Conservation (phyloP, 352 stramenopile species). For the Plasmopara halstedii region DNA sequence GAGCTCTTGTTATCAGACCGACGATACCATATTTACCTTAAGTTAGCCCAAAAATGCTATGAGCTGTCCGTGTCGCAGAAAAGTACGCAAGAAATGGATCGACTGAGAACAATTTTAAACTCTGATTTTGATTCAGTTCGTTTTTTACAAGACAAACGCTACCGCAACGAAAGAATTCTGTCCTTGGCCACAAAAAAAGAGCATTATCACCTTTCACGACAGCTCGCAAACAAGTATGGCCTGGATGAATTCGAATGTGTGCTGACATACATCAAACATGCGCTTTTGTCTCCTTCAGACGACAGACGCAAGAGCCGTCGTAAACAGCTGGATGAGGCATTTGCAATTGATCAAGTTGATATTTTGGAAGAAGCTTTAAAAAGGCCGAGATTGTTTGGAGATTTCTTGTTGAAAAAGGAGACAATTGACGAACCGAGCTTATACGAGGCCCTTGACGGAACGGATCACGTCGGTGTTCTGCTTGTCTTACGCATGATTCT, state of each 20-base stretch:
- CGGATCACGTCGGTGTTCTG: conserved; percentile 63
- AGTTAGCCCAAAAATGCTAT: conserved; percentile 42
- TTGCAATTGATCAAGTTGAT: conserved; percentile 41
- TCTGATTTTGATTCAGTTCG: conserved; percentile 45
- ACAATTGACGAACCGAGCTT: conserved; percentile 18
- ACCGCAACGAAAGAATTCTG: conserved; percentile 41
- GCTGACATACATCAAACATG: conserved; percentile 51
- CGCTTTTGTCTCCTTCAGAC: conserved; percentile 18
- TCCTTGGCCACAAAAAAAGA: conserved; percentile 46
- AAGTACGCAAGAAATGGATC: conserved; percentile 49
- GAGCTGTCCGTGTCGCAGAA: conserved; percentile 42
- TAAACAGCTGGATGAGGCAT: conserved; percentile 62
- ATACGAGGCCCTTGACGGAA: conserved; percentile 51
- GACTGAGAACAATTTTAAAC: conserved; percentile 57
- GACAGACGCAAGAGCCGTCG: conserved; percentile 21
- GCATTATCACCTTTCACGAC: conserved; percentile 31
- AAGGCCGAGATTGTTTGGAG: conserved; percentile 37
- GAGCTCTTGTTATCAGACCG: conserved; percentile 5
- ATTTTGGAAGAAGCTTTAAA: conserved; percentile 63
- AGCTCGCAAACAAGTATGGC: conserved; percentile 63
- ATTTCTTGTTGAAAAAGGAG: conserved; percentile 37
- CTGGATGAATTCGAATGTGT: conserved; percentile 59
- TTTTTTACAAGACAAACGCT: conserved; percentile 41
- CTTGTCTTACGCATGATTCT: conserved; percentile 63
- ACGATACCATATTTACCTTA: conserved; percentile 17